Evolutionary conservation across 2,329 filamentous ascomycete species (phyloP), one percentile per base, ranked within the genome.

Genomic region (Colletotrichum sp.): DNA sequence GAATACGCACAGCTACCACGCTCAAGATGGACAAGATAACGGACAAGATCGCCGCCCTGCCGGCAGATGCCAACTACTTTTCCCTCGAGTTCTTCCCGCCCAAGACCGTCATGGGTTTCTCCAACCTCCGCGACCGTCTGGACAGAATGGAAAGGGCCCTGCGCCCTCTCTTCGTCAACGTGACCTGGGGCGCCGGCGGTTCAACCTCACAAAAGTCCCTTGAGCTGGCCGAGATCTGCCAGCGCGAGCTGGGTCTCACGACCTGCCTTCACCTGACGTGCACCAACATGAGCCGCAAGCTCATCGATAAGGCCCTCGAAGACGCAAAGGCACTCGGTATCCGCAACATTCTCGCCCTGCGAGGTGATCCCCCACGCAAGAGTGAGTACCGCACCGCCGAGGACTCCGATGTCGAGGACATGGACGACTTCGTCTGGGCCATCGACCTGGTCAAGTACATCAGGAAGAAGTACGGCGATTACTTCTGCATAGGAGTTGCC

Each of bases 11-110:
- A 43, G 26, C 57, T 57, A 26, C 32, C 30, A 30, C 21, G 24
- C 24, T 75, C 79, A 76, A 73, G 77, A 95, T 95, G 93, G 94
- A 96, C 87, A 97, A 95, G 87, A 96, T 98, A 83, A 98, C 95
- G 78, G 94, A 98, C 89, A 98, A 98, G 90, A 96, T 99, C 83
- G 94, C 95, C 86, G 95, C 95, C 77, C 88, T 99, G 87, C 94
- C 95, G 84, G 91, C 93, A 78, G 92, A 95, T 85, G 91, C 92
- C 79, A 93, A 91, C 83, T 99, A 97, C 89, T 98, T 98, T 87
- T 99, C 97, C 64, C 93, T 99, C 86, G 97, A 99, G 87, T 99
- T 99, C 92, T 99, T 99, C 88, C 97, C 97, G 79, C 97, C 97
- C 78, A 99, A 99, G 89, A 99, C 97, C 63, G 90, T 94, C 77